Evolutionary conservation across 2,329 filamentous ascomycete genomes (phyloP).

Genomic region (Immersiporthe knoxdaviesiana): DNA sequence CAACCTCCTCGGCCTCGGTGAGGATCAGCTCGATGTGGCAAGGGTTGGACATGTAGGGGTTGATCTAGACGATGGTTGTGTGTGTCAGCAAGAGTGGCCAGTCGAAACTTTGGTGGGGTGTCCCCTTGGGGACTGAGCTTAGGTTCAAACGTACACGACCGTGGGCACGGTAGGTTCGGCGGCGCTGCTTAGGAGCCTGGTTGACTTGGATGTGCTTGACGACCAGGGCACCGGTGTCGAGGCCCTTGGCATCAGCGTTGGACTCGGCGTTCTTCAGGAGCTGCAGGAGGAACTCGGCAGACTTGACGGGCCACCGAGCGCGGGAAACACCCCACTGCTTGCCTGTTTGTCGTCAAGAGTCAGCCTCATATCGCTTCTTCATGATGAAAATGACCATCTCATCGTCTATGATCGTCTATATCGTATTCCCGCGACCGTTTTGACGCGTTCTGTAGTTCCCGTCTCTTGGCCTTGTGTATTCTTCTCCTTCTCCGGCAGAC

Average conservation of each 20-base stretch:
- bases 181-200: slow-evolving; percentile 99
- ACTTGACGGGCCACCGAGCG: slow-evolving; percentile 99
- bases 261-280: slow-evolving; percentile 97
- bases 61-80: slow-evolving; percentile 77
- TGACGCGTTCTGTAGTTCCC: neutral
- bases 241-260: slow-evolving; percentile 95
- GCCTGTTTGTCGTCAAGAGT: slow-evolving; percentile 58
- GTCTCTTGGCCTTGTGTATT: neutral
- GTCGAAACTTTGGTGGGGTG: neutral
- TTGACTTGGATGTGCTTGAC: slow-evolving; percentile 99
- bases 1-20: slow-evolving; percentile 93
- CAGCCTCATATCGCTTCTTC: neutral
- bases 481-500: neutral
- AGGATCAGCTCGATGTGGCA: slow-evolving; percentile 99
- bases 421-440: neutral
- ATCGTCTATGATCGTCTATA: neutral
- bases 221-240: slow-evolving; percentile 95
- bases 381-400: neutral
- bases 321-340: slow-evolving; percentile 98
- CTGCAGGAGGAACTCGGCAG: slow-evolving; percentile 94
- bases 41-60: slow-evolving; percentile 99
- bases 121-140: slow-evolving; percentile 9
- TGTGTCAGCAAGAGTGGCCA: slow-evolving; percentile 35
- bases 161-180: slow-evolving; percentile 99
- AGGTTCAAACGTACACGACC: slow-evolving; percentile 80